Conservation (phyloP, 345 rosid species). For the Passiflora organensis region DNA sequence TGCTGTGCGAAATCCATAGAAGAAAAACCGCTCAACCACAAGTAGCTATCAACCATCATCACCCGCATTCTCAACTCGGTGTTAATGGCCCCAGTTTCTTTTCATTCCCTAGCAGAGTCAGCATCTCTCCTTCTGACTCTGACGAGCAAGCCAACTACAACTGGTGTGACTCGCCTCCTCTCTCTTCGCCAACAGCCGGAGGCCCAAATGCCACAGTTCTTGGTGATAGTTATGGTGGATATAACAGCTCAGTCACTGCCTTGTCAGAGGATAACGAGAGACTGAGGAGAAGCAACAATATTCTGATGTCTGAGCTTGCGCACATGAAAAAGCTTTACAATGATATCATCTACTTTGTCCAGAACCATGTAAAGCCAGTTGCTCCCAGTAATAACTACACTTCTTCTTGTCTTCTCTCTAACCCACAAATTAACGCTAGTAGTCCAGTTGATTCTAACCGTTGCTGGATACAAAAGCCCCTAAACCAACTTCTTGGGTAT, state of each 20-base stretch:
- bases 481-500: conserved; percentile 40
- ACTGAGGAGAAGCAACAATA: conserved; percentile 63
- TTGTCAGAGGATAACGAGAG: conserved; percentile 82
- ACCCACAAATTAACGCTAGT: not conserved
- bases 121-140: conserved; percentile 50
- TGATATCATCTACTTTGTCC: conserved; percentile 86
- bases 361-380: conserved; percentile 85
- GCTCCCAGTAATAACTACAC: conserved; percentile 55
- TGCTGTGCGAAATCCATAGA: conserved; percentile 91
- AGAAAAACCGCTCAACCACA: conserved; percentile 74
- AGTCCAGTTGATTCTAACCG: conserved; percentile 27
- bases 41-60: conserved; percentile 45
- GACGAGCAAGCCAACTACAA: conserved; percentile 39
- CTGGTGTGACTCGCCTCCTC: conserved; percentile 68
- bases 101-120: conserved; percentile 47
- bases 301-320: conserved; percentile 76
- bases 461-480: conserved; percentile 41
- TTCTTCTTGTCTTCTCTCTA: conserved; percentile 14
- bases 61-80: conserved; percentile 39
- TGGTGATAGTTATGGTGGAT: conserved; percentile 8
- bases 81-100: conserved; percentile 40
- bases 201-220: conserved; percentile 18
- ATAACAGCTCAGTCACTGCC: conserved; percentile 44
- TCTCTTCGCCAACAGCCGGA: conserved; percentile 36
- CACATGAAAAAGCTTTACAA: conserved; percentile 91